These are phyloP conservation scores for Phyllosticta ampelicida DNA, from an alignment of 2,329 filamentous ascomycete species.

Conservation along the genomic window DNA sequence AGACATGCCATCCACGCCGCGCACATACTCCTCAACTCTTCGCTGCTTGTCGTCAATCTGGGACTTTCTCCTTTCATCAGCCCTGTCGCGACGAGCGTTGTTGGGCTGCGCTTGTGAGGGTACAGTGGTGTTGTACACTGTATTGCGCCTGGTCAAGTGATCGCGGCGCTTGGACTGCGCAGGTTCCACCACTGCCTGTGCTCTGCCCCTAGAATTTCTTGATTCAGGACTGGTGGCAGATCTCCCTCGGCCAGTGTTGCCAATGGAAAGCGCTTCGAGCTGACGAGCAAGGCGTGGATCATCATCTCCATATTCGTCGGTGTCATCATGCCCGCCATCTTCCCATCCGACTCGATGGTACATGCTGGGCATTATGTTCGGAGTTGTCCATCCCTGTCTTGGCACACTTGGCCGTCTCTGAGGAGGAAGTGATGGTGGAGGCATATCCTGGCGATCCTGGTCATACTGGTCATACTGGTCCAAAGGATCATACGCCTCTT, in stretches of 20 bases:
- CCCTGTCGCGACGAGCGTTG: neutral
- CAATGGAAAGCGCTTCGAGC: neutral
- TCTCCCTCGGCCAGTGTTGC: neutral
- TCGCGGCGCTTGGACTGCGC: conserved; percentile 2
- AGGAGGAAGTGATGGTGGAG: neutral
- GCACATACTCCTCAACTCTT: conserved; percentile 5
- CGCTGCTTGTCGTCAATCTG: neutral
- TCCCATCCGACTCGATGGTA: neutral
- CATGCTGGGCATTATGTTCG: neutral
- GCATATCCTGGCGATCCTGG: neutral
- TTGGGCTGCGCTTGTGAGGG: neutral
- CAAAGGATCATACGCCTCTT: neutral
- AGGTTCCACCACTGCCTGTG: neutral
- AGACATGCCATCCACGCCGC: neutral
- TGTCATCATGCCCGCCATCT: neutral
- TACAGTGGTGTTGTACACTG: conserved; percentile 3
- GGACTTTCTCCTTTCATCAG: neutral
- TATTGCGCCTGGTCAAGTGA: neutral
- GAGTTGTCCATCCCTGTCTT: neutral
- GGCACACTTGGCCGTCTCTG: neutral
- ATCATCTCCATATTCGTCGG: neutral
- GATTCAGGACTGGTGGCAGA: conserved; percentile 1
- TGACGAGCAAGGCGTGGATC: neutral
- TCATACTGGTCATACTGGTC: neutral
- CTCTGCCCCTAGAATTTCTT: neutral